Evolutionary conservation across 352 stramenopile genomes (phyloP).

Genomic region (Thalassiosira allenii): DNA sequence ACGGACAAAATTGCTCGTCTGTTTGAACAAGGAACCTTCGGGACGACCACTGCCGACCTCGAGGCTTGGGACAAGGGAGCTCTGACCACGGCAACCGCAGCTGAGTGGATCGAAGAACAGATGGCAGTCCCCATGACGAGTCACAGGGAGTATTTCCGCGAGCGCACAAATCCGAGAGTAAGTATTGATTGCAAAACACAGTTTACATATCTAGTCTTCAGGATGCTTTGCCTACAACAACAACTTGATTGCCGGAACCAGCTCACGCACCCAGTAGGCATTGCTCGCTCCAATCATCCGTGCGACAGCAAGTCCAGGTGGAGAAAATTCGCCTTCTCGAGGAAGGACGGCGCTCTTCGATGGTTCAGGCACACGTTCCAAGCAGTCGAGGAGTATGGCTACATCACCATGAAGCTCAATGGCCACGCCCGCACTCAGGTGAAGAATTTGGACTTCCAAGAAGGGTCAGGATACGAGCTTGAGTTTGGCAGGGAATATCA

Average conservation of each 20-base stretch:
- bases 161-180: slow-evolving; percentile 59
- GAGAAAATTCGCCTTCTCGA: slow-evolving; percentile 62
- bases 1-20: slow-evolving; percentile 51
- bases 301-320: slow-evolving; percentile 56
- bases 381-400: slow-evolving; percentile 38
- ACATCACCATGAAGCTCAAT: slow-evolving; percentile 64
- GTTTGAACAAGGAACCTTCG: slow-evolving; percentile 61
- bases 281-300: slow-evolving; percentile 57
- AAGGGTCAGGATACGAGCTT: slow-evolving; percentile 37
- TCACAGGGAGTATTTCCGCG: slow-evolving; percentile 69
- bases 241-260: no score
- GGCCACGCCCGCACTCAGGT: slow-evolving; percentile 56
- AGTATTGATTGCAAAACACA: no score
- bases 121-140: slow-evolving; percentile 56
- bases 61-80: slow-evolving; percentile 13
- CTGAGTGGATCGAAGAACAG: slow-evolving; percentile 63
- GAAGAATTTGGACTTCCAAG: slow-evolving; percentile 22
- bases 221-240: no score
- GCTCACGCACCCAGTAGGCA: slow-evolving; percentile 45
- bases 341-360: slow-evolving; percentile 50
- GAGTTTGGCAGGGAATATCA: slow-evolving; percentile 62
- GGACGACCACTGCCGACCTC: slow-evolving; percentile 49
- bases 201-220: no score
- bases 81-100: no score
- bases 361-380: slow-evolving; percentile 27